A percentile compares a stretch with the other conserved stretches of the same genome.
phyloP scores from a whole-genome alignment of 2,329 filamentous ascomycete species.

The Dactylonectria macrodidyma region DNA sequence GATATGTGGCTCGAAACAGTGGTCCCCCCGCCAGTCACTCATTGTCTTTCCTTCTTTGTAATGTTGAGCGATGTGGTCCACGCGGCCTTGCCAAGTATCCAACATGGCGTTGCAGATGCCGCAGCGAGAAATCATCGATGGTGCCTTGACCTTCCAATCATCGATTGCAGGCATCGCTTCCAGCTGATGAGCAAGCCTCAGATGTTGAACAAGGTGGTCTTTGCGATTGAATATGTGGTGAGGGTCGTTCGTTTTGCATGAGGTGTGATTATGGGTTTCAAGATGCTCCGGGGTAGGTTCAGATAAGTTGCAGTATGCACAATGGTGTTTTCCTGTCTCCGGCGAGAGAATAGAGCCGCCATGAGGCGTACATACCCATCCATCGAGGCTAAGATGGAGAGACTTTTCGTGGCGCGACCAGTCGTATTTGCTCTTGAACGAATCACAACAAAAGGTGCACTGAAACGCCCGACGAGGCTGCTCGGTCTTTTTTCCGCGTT shows the following conservation, averaged over 20 bases:
- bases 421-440: slow-evolving; percentile 46
- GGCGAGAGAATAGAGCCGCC: slow-evolving; percentile 38
- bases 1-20: slow-evolving; percentile 17
- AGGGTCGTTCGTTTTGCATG: slow-evolving; percentile 25
- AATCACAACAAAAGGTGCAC: slow-evolving; percentile 45
- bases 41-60: slow-evolving; percentile 34
- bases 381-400: slow-evolving; percentile 40
- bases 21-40: slow-evolving; percentile 2
- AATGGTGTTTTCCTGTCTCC: slow-evolving; percentile 41
- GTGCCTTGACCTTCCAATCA: slow-evolving; percentile 46
- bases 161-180: slow-evolving; percentile 59
- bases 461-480: slow-evolving; percentile 26
- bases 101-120: slow-evolving; percentile 48
- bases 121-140: slow-evolving; percentile 46
- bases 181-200: slow-evolving; percentile 48
- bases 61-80: slow-evolving; percentile 47
- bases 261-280: slow-evolving; percentile 41
- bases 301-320: slow-evolving; percentile 44
- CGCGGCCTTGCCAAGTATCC: slow-evolving; percentile 46
- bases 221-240: slow-evolving; percentile 47
- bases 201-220: slow-evolving; percentile 51
- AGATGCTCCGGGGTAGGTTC: slow-evolving; percentile 44
- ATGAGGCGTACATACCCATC: slow-evolving; percentile 42
- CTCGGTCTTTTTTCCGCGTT: slow-evolving; percentile 2
- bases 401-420: slow-evolving; percentile 44